Base-by-base conservation (phyloP, 306 rosid species). In the Medicago arabica region DNA sequence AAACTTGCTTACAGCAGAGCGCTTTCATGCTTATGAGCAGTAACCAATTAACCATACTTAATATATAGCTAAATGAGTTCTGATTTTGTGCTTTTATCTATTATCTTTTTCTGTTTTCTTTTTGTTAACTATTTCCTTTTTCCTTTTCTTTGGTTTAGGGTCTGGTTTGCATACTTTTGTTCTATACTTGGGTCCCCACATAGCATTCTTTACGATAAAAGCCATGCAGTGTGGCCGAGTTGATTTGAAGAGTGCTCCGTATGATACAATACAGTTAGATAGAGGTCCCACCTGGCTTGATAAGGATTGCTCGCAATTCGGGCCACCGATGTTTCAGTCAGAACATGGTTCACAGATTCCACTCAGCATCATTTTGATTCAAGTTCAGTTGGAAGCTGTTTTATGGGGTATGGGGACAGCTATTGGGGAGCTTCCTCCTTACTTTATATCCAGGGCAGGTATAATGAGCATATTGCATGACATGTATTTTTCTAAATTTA, bases 161-260 rank as follows among this genome's bases (percentile, higher is more conserved):
- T 92, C 99, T 84, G 99, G 99, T 75, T 85, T 96, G 92, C 99
- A 96, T 82, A 96, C 99, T 17, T 96, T 96, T 81, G 97, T 96
- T 85, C 92, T 92, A 14, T 96, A 96, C 87, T 86, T 96, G 82
- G 99, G 98, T 67, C 99, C 99, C 60, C 99, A 96, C 83, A 87
- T 96, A 75, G 99, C 98, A 0, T 71, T 96, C 60, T 96, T 92
- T 82, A 96, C 99, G 25, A 77, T 96, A 73, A 96, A 96, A 85
- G 93, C 99, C 17, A 81, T 88, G 89, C 98, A 92, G 75, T 96
- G 99, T 79, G 97, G 99, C 17, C 91, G 99, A 69, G 92, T 96
- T 79, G 99, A 96, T 87, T 83, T 96, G 75, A 96, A 96, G 85
- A 90, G 83, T 69, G 97, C 99, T 72, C 87, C 91, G 3, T 96